These are phyloP conservation scores for Malassezia japonica DNA, from an alignment of 1,284 basidiomycete species.

Conservation along the genomic window DNA sequence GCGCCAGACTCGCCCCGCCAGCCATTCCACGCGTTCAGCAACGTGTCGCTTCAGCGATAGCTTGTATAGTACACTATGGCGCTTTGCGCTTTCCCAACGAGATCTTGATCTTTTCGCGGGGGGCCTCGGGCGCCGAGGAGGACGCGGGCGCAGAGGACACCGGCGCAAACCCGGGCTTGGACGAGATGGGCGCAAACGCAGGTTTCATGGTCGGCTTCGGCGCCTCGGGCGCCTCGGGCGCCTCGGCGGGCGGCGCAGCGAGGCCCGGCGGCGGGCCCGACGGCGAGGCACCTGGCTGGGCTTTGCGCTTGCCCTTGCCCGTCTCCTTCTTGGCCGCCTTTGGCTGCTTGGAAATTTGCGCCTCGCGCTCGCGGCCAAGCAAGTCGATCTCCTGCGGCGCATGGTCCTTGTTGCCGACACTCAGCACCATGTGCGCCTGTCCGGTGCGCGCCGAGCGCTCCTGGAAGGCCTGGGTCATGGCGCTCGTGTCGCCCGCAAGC, in stretches of 20 bases:
- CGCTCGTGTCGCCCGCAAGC: conserved; percentile 43
- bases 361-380: conserved; percentile 20
- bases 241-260: background rate
- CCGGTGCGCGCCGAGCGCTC: conserved; percentile 38
- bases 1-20: background rate
- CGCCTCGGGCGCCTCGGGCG: background rate
- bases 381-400: conserved; percentile 42
- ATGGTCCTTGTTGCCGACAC: conserved; percentile 35
- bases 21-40: conserved; percentile 11
- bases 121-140: conserved; percentile 1
- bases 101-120: conserved; percentile 12
- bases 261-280: background rate
- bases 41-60: conserved; percentile 12
- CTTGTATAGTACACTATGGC: background rate
- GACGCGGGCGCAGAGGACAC: background rate
- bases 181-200: conserved; percentile 8
- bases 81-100: conserved; percentile 16
- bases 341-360: background rate
- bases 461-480: conserved; percentile 41
- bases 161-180: background rate
- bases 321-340: background rate
- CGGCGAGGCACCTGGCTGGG: background rate
- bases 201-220: conserved; percentile 10
- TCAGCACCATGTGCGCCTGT: conserved; percentile 46
- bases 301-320: background rate